A percentile compares a stretch with the other conserved stretches of the same genome.
These are phyloP conservation scores for Citrus cavaleriei DNA, from an alignment of 345 rosid species.

Conservation along the genomic window DNA sequence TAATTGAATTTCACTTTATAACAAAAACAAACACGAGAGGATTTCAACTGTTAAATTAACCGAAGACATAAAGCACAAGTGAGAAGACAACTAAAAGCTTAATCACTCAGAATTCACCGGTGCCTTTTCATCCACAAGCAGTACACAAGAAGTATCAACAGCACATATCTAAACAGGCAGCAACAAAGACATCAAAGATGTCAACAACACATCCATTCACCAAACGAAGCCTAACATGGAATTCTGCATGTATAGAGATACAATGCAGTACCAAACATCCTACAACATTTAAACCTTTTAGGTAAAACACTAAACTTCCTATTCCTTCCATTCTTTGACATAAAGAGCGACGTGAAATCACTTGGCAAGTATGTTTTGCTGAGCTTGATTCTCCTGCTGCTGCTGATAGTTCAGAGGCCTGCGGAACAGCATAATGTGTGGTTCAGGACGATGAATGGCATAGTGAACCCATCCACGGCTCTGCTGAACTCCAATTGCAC, in stretches of 20 bases:
- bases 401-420: conserved; percentile 89
- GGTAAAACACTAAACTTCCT: neutral
- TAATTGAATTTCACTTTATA: too few species aligned
- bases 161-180: conserved; percentile 8
- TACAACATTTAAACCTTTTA: neutral
- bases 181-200: conserved; percentile 7
- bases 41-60: neutral
- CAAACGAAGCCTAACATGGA: neutral
- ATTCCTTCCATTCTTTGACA: neutral
- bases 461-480: conserved; percentile 99
- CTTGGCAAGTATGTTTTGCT: conserved; percentile 47
- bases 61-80: neutral
- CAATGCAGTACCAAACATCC: conserved; percentile 7
- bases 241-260: conserved; percentile 16
- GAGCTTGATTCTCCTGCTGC: conserved; percentile 76
- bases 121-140: conserved; percentile 5
- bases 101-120: conserved; percentile 4
- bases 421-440: conserved; percentile 97
- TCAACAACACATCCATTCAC: neutral
- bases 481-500: conserved; percentile 93
- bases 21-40: neutral
- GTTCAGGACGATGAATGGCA: conserved; percentile 94
- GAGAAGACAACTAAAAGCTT: neutral
- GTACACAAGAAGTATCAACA: conserved; percentile 14
- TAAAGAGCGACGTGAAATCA: conserved; percentile 16